These are phyloP conservation scores for Alternaria panax DNA, from an alignment of 2,329 filamentous ascomycete genomes.

Conservation along the genomic window DNA sequence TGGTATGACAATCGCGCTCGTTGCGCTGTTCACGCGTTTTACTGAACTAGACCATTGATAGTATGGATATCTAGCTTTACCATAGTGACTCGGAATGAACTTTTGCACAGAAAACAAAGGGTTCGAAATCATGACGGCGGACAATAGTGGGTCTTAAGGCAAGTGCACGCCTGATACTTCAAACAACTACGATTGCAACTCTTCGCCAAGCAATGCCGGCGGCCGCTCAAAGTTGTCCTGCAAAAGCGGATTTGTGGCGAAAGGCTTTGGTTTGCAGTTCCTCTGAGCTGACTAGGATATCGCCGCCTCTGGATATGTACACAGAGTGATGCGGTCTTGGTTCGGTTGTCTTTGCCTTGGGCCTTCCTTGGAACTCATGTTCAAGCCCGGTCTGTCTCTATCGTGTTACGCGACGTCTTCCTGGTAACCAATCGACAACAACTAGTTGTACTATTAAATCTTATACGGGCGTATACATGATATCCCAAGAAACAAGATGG, in stretches of 20 bases:
- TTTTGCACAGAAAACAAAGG: background rate
- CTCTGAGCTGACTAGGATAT: background rate
- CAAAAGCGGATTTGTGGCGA: background rate
- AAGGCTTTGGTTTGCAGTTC: background rate
- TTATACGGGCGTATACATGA: background rate
- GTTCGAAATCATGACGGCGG: background rate
- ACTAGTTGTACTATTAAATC: too few species aligned
- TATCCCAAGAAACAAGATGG: background rate
- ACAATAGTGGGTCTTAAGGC: background rate
- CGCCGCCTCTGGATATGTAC: background rate
- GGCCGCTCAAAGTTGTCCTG: background rate
- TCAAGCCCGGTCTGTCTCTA: background rate
- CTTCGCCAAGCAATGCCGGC: background rate
- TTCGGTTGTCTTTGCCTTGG: background rate
- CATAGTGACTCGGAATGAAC: too few species aligned
- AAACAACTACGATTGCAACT: background rate
- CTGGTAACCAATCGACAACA: background rate
- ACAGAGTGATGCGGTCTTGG: background rate
- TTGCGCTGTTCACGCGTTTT: too few species aligned
- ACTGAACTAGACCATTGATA: too few species aligned
- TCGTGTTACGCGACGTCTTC: background rate
- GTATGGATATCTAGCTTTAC: too few species aligned
- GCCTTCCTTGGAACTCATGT: background rate
- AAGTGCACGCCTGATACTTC: background rate
- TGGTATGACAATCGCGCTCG: too few species aligned